Evolutionary conservation across 495 filamentous ascomycete species (phyloP).

Genomic region (Monascus purpureus): DNA sequence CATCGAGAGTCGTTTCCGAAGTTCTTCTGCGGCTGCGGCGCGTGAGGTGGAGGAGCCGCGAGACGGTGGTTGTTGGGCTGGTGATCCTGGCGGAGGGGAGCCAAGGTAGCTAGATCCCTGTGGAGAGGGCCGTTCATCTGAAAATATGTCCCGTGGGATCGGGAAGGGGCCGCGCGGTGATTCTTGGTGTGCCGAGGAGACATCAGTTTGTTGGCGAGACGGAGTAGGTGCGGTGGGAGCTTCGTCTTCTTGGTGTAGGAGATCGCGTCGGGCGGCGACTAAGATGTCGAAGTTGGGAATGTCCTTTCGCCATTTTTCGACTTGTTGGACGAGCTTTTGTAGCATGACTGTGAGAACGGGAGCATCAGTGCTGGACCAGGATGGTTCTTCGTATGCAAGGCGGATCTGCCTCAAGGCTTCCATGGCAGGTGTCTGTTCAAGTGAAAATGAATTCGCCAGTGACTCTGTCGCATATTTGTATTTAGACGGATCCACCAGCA

Average conservation of each 20-base stretch:
- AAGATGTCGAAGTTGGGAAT: conserved; percentile 66
- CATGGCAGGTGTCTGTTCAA: background rate
- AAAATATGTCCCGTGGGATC: conserved; percentile 1
- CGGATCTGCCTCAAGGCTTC: conserved; percentile 14
- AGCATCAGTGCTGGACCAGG: conserved; percentile 20
- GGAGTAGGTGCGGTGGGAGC: conserved; percentile 7
- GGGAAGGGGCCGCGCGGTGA: conserved; percentile 8
- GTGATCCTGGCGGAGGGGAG: conserved; percentile 11
- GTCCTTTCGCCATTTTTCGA: conserved; percentile 49
- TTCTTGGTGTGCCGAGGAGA: conserved; percentile 1
- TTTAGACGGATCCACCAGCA: conserved; percentile 56
- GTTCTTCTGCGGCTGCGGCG: conserved; percentile 16
- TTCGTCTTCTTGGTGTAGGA: conserved; percentile 23
- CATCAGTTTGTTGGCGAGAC: conserved; percentile 4
- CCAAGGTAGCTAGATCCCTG: conserved; percentile 8
- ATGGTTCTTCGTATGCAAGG: conserved; percentile 21
- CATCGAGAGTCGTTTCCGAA: conserved; percentile 23
- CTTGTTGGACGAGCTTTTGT: conserved; percentile 44
- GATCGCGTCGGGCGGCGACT: conserved; percentile 50
- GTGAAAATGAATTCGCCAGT: background rate
- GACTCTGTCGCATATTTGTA: conserved; percentile 11
- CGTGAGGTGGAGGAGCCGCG: conserved; percentile 18
- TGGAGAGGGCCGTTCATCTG: conserved; percentile 4
- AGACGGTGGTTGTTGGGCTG: conserved; percentile 11
- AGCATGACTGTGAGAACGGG: conserved; percentile 29